Conservation (phyloP, 805 yeast species). For the Blastobotrys robertii region DNA sequence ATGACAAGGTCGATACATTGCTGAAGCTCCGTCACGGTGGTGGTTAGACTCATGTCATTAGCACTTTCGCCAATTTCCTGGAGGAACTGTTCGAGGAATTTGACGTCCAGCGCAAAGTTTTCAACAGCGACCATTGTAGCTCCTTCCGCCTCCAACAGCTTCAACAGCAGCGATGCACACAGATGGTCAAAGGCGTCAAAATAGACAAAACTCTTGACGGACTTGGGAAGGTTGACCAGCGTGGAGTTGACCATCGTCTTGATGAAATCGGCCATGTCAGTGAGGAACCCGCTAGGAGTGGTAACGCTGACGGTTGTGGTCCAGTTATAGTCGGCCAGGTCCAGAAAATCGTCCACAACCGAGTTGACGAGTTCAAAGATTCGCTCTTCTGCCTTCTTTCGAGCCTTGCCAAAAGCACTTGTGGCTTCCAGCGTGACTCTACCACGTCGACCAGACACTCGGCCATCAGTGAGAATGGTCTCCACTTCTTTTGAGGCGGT, state of each 20-base stretch:
- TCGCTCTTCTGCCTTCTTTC: slow-evolving; percentile 66
- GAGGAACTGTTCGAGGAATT: slow-evolving; percentile 55
- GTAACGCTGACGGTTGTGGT: slow-evolving; percentile 37
- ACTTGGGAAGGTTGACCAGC: slow-evolving; percentile 67
- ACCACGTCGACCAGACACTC: slow-evolving; percentile 29
- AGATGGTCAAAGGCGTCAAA: slow-evolving; percentile 82
- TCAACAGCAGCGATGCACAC: slow-evolving; percentile 55
- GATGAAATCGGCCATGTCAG: slow-evolving; percentile 77
- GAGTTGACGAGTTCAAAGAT: slow-evolving; percentile 75
- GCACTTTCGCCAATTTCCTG: slow-evolving; percentile 22
- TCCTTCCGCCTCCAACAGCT: slow-evolving; percentile 45
- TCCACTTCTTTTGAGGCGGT: slow-evolving; percentile 62
- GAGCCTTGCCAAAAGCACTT: slow-evolving; percentile 44
- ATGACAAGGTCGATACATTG: slow-evolving; percentile 69
- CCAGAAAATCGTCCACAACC: slow-evolving; percentile 70
- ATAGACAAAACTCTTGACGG: slow-evolving; percentile 69
- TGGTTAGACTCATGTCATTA: slow-evolving; percentile 37
- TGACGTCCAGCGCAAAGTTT: slow-evolving; percentile 72
- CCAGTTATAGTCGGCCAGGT: slow-evolving; percentile 85
- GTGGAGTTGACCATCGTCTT: slow-evolving; percentile 81
- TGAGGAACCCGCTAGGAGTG: slow-evolving; percentile 65
- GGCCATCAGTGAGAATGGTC: slow-evolving; percentile 29
- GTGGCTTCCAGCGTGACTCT: slow-evolving; percentile 43
- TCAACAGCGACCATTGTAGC: slow-evolving; percentile 48
- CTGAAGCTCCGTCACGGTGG: slow-evolving; percentile 68